Conservation (phyloP, 2,329 filamentous ascomycete genomes). For the Aspergillus sojae region DNA sequence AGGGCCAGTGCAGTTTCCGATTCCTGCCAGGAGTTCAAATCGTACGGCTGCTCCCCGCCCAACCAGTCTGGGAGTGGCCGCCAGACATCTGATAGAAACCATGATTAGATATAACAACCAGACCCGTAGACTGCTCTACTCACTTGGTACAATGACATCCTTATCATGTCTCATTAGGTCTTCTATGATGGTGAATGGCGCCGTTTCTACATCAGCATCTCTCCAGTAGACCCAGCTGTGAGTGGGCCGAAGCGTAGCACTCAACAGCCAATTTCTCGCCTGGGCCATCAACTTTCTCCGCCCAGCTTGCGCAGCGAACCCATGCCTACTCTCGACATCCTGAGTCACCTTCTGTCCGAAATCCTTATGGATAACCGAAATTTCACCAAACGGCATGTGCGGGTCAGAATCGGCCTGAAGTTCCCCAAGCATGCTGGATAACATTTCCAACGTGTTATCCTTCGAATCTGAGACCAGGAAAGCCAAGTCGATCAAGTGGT, state of each 20-base stretch:
- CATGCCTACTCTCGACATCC: constrained; percentile 95
- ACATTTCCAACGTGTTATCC: constrained; percentile 77
- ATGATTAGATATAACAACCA: constrained; percentile 19
- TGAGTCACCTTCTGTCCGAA: constrained; percentile 98
- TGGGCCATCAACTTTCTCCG: constrained; percentile 97
- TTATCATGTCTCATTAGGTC: constrained; percentile 99
- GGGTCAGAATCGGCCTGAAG: constrained; percentile 80
- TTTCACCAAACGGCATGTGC: constrained; percentile 86
- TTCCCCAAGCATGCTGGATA: constrained; percentile 73
- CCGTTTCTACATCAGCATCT: constrained; percentile 97
- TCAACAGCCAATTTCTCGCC: constrained; percentile 94
- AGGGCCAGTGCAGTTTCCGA: constrained; percentile 93
- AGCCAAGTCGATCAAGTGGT: constrained; percentile 92
- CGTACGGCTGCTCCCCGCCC: constrained; percentile 96
- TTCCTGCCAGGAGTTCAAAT: constrained; percentile 98
- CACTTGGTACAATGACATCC: constrained; percentile 97
- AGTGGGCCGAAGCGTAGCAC: constrained; percentile 86
- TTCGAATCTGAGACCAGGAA: constrained; percentile 98
- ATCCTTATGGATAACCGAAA: constrained; percentile 97
- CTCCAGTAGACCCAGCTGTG: constrained; percentile 99
- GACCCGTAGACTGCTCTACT: constrained; percentile 44
- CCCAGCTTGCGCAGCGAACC: constrained; percentile 92
- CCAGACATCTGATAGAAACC: constrained; percentile 78
- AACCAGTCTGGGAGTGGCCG: constrained; percentile 98
- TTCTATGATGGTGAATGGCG: constrained; percentile 93